Percentiles rank a stretch among this genome's conserved stretches.
Conservation (phyloP, 805 yeast species). For the Zygosaccharomyces rouxii region DNA sequence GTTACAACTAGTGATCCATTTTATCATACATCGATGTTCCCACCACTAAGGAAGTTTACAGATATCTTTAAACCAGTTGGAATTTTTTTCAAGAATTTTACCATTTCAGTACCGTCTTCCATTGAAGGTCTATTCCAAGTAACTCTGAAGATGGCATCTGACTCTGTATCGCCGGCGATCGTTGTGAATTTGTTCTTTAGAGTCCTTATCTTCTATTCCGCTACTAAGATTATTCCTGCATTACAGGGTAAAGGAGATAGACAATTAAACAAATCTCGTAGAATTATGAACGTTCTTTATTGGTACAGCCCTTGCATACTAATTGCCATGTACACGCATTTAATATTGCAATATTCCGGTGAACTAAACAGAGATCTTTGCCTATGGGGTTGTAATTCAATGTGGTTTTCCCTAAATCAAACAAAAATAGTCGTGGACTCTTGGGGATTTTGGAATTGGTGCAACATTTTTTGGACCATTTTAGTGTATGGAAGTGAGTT, state of each 20-base stretch:
- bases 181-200: slow-evolving; percentile 79
- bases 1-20: slow-evolving; percentile 18
- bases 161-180: slow-evolving; percentile 75
- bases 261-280: slow-evolving; percentile 28
- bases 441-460: slow-evolving; percentile 98
- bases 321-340: slow-evolving; percentile 91
- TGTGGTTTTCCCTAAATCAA: slow-evolving; percentile 33
- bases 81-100: slow-evolving; percentile 29
- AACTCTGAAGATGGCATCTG: slow-evolving; percentile 44
- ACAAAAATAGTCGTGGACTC: slow-evolving; percentile 47
- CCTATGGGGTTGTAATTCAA: slow-evolving; percentile 47
- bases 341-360: slow-evolving; percentile 84
- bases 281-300: slow-evolving; percentile 56
- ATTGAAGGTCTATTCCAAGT: slow-evolving; percentile 28
- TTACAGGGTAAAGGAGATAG: slow-evolving; percentile 39
- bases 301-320: slow-evolving; percentile 91
- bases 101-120: slow-evolving; percentile 32
- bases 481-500: slow-evolving; percentile 78
- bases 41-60: slow-evolving; percentile 14
- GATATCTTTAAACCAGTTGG: slow-evolving; percentile 27
- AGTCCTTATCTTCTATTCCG: slow-evolving; percentile 81
- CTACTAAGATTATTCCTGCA: slow-evolving; percentile 89
- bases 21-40: slow-evolving; percentile 20
- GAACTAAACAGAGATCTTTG: slow-evolving; percentile 60
- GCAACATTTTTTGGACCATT: slow-evolving; percentile 76